Base-by-base conservation (phyloP, 2,329 filamentous ascomycete species). In the Pleurostoma richardsiae region DNA sequence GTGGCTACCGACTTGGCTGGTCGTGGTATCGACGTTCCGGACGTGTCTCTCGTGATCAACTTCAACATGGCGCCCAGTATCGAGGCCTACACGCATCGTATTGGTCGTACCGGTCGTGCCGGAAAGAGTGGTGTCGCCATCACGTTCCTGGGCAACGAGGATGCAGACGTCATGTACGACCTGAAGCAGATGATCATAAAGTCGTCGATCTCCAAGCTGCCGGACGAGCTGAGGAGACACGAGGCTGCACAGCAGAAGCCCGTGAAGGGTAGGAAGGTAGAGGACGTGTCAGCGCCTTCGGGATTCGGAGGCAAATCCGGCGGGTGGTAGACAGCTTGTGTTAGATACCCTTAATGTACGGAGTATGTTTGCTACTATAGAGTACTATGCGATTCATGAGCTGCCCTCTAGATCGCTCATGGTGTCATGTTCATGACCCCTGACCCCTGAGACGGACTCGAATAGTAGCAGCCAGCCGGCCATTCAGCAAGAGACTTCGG, bases 1-100 rank as follows among this genome's bases (percentile, higher is more conserved):
- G 94, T 99, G 44, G 94, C 94, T 1, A 99, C 94, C 2, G 94
- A 99, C 70, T 74, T 99, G 48, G 94, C 94, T 1, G 94, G 92
- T 52, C 84, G 94, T 74, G 94, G 94, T 89, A 96, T 99, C 65
- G 94, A 99, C 68, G 91, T 99, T 4, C 84, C 88, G 0, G 94
- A 97, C 61, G 94, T 99, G 39, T 88, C 82, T 52, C 79, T 99
- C 50, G 94, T 99, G 48, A 79, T 99, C 64, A 99, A 99, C 73
- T 99, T 97, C 80, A 99, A 97, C 76, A 97, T 99, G 94, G 87
- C 94, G 1, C 83, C 73, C 10, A 90, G 77, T 56, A 97, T 99
- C 56, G 94, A 99, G 71, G 86, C 82, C 61, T 99, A 99, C 66
- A 97, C 92, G 3, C 94, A 99, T 75, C 85, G 94, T 72, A 87